Evolutionary conservation across 106 monocot species (phyloP).

Genomic region (Allium sativum): DNA sequence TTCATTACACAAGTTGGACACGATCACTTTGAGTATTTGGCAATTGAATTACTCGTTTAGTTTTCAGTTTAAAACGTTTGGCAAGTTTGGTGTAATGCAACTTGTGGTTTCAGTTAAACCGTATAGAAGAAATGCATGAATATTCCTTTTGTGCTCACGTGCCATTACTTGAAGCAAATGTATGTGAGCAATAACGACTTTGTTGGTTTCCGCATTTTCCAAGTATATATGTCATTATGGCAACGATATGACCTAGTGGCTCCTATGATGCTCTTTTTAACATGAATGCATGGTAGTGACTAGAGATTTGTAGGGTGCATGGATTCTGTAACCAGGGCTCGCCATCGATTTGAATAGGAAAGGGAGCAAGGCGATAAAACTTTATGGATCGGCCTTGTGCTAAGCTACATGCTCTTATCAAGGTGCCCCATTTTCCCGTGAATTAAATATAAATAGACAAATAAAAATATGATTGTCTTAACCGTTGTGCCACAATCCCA

Average conservation of each 20-base stretch:
- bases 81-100: too few relatives aligned
- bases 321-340: conserved; percentile 79
- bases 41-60: too few relatives aligned
- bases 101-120: too few relatives aligned
- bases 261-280: conserved; percentile 86
- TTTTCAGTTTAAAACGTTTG: too few relatives aligned
- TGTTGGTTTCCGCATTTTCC: conserved; percentile 74
- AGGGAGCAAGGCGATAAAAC: conserved; percentile 43
- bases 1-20: too few relatives aligned
- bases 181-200: conserved; percentile 59
- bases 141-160: too few relatives aligned
- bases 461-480: too few relatives aligned
- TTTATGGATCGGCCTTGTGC: conserved; percentile 69
- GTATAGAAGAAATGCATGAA: too few relatives aligned
- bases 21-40: too few relatives aligned
- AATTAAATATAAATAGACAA: too few relatives aligned
- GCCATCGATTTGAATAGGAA: conserved; percentile 87
- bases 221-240: conserved; percentile 84
- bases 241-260: conserved; percentile 78
- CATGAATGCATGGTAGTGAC: conserved; percentile 88
- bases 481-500: too few relatives aligned
- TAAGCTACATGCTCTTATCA: conserved; percentile 54
- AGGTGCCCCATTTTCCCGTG: too few relatives aligned
- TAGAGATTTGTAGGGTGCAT: conserved; percentile 42
- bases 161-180: conserved; percentile 95